phyloP scores from a whole-genome alignment of 306 rosid species.

The Vigna radiata region DNA sequence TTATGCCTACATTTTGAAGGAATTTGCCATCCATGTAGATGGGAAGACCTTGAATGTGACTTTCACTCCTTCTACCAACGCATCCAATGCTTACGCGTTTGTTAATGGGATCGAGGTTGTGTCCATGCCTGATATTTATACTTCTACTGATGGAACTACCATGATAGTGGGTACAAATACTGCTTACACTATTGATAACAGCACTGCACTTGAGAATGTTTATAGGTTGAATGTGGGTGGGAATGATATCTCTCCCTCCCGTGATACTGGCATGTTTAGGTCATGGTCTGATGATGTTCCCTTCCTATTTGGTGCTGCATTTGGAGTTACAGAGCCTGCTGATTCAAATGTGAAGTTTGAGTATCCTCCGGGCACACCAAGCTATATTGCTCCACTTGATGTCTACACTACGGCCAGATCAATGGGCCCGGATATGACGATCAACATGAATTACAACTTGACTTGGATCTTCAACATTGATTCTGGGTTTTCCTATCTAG shows the following conservation, averaged over 20 bases:
- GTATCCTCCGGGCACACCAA: slow-evolving; percentile 55
- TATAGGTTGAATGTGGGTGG: slow-evolving; percentile 91
- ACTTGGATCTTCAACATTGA: slow-evolving; percentile 84
- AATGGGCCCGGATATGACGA: slow-evolving; percentile 66
- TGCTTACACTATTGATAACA: slow-evolving; percentile 57
- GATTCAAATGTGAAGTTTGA: slow-evolving; percentile 58
- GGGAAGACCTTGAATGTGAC: slow-evolving; percentile 67
- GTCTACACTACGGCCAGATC: slow-evolving; percentile 84
- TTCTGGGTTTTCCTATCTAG: slow-evolving; percentile 84
- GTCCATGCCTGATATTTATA: slow-evolving; percentile 84
- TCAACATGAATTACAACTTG: slow-evolving; percentile 78
- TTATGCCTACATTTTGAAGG: slow-evolving; percentile 64
- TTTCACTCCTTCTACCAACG: slow-evolving; percentile 65
- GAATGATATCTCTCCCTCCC: slow-evolving; percentile 74
- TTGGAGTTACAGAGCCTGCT: slow-evolving; percentile 64
- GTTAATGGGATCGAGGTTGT: slow-evolving; percentile 96
- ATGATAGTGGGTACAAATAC: slow-evolving; percentile 55
- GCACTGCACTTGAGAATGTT: slow-evolving; percentile 74
- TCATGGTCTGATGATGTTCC: slow-evolving; percentile 74
- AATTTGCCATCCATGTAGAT: slow-evolving; percentile 66
- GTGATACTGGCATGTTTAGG: slow-evolving; percentile 86
- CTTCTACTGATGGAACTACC: slow-evolving; percentile 46
- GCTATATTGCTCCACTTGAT: slow-evolving; percentile 69
- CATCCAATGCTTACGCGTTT: slow-evolving; percentile 73
- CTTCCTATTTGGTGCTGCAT: slow-evolving; percentile 67